phyloP scores from a whole-genome alignment of 345 rosid genomes.

The Raphanus sativus region DNA sequence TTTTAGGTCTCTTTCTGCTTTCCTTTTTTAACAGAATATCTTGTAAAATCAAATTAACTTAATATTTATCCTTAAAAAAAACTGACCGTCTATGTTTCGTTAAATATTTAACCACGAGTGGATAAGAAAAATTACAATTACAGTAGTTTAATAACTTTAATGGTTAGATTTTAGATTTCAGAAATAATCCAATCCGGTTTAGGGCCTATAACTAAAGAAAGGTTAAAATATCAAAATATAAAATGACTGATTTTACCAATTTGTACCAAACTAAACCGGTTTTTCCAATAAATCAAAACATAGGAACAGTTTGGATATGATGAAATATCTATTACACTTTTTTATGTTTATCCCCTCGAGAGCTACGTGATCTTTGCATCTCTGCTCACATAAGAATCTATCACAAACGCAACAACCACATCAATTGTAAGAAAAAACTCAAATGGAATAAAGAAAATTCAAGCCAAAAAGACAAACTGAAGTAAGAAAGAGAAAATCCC shows the following conservation, averaged over 20 bases:
- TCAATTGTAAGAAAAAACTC: conserved; percentile 1
- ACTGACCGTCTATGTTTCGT: conserved; percentile 5
- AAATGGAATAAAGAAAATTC: conserved; percentile 5
- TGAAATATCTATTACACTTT: conserved; percentile 31
- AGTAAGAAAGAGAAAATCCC: conserved; percentile 11
- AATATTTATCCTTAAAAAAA: background rate
- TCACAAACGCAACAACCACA: conserved; percentile 17
- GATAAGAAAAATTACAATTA: background rate
- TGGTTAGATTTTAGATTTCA: background rate
- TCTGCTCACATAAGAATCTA: conserved; percentile 18
- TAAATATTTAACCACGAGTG: background rate
- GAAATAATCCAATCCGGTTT: background rate
- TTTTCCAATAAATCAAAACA: conserved; percentile 9
- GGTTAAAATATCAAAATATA: background rate
- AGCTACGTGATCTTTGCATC: conserved; percentile 24
- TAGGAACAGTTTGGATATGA: conserved; percentile 1
- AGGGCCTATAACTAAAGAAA: background rate
- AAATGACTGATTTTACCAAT: background rate
- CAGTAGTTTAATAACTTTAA: background rate
- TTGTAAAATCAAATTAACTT: background rate
- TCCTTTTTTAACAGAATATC: background rate
- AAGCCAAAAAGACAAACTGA: background rate
- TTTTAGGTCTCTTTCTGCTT: conserved; percentile 36
- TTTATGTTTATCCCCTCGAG: conserved; percentile 24
- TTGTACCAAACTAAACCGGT: conserved; percentile 8